phyloP scores from a whole-genome alignment of 1,284 basidiomycete species.

The Moesziomyces antarcticus region DNA sequence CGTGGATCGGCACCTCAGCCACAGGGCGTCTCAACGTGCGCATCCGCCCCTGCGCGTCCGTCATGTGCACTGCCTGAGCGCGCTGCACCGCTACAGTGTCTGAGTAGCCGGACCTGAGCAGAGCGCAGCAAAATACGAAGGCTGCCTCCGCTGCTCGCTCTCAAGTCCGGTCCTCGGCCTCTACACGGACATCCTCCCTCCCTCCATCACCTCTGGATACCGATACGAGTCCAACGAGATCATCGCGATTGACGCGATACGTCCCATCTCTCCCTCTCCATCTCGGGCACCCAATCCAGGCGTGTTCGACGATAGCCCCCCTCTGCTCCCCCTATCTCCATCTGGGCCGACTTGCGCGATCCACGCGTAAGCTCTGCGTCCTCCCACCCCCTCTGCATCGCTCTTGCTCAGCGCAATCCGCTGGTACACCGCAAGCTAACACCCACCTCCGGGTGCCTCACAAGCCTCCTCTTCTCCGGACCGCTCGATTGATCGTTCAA shows the following conservation, averaged over 20 bases:
- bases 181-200: background rate
- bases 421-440: constrained; percentile 25
- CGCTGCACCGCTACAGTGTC: background rate
- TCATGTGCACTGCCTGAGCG: background rate
- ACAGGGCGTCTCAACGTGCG: constrained; percentile 10
- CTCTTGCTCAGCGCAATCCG: constrained; percentile 36
- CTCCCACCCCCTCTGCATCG: background rate
- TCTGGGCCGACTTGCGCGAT: constrained; percentile 43
- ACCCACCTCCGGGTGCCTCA: constrained; percentile 19
- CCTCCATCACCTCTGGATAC: constrained; percentile 23
- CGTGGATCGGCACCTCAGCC: background rate
- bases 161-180: too few relatives aligned
- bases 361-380: constrained; percentile 50
- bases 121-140: background rate
- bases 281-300: constrained; percentile 60
- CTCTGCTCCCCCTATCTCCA: background rate
- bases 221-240: constrained; percentile 29
- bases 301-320: constrained; percentile 45
- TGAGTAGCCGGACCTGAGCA: too few relatives aligned
- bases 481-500: constrained; percentile 56
- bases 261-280: constrained; percentile 35
- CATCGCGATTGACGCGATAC: constrained; percentile 45
- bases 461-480: constrained; percentile 32
- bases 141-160: background rate
- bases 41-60: background rate